phyloP scores from a whole-genome alignment of 1,139 yeast species.

The Diutina neorugosa region DNA sequence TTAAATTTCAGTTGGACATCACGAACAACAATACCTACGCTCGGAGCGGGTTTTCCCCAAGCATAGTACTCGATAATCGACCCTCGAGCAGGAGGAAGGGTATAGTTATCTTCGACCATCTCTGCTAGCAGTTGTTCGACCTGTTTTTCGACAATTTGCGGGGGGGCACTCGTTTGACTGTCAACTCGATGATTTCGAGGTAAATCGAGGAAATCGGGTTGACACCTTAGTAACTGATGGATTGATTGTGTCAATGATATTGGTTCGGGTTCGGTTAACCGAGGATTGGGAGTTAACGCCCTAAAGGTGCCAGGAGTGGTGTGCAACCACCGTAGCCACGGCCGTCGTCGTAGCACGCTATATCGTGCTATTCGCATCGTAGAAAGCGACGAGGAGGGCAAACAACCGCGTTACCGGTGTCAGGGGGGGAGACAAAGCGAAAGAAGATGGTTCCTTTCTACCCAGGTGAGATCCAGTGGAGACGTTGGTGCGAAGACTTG shows the following conservation, averaged over 20 bases:
- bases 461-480: no score
- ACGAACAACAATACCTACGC: conserved; percentile 23
- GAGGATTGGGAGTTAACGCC: no score
- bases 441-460: no score
- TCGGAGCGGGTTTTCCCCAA: conserved; percentile 7
- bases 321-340: not conserved
- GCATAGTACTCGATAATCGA: conserved; percentile 22
- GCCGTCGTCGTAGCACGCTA: not conserved
- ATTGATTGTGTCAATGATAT: not conserved
- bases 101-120: conserved; percentile 13
- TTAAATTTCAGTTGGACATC: conserved; percentile 21
- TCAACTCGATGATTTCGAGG: no score
- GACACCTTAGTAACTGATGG: no score
- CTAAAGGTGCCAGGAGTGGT: no score
- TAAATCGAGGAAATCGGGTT: not conserved
- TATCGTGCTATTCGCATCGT: not conserved
- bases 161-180: no score
- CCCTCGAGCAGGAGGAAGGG: conserved; percentile 17
- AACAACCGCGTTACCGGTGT: not conserved
- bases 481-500: no score
- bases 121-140: conserved; percentile 4
- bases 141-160: not conserved
- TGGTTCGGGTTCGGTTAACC: no score
- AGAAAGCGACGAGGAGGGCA: not conserved
- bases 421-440: not conserved